phyloP scores from a whole-genome alignment of 768 basidiomycete species.

The Boletus vermiculosoides region DNA sequence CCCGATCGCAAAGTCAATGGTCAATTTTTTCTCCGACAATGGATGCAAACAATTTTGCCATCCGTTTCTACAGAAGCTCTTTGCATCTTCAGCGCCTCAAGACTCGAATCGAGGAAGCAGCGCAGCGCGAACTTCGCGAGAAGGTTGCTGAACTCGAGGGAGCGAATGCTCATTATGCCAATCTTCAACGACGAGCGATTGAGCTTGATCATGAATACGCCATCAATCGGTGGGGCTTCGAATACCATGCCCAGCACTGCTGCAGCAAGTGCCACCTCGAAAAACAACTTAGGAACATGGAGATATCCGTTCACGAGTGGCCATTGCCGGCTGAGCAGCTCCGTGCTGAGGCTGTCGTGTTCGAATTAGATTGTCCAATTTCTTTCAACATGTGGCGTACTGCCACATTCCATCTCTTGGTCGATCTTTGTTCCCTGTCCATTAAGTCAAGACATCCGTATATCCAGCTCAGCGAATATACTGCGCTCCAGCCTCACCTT shows the following conservation, averaged over 20 bases:
- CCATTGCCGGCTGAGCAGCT: too few relatives aligned
- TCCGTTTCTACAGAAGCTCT: too few relatives aligned
- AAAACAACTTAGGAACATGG: conserved; percentile 1
- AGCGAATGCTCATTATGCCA: conserved; percentile 21
- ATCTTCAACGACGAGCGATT: conserved; percentile 12
- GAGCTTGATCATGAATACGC: conserved; percentile 5
- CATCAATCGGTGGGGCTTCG: not conserved
- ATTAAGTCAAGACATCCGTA: too few relatives aligned
- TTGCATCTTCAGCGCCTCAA: conserved; percentile 21
- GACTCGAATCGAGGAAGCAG: conserved; percentile 29
- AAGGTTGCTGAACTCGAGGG: conserved; percentile 31
- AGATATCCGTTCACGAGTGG: too few relatives aligned
- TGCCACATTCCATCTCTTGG: too few relatives aligned
- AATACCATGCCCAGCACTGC: not conserved
- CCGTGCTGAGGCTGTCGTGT: too few relatives aligned
- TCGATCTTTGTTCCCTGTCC: too few relatives aligned
- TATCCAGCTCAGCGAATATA: too few relatives aligned
- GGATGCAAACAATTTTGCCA: not conserved
- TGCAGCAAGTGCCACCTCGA: conserved; percentile 34
- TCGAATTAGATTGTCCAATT: too few relatives aligned
- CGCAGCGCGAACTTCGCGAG: conserved; percentile 11
- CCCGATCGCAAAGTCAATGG: not conserved
- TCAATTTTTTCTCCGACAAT: conserved; percentile 37
- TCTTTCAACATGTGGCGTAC: too few relatives aligned
- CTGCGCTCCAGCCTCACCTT: too few relatives aligned